Base-by-base conservation (phyloP, 2,329 filamentous ascomycete genomes). In the Furcasterigmium sp. region DNA sequence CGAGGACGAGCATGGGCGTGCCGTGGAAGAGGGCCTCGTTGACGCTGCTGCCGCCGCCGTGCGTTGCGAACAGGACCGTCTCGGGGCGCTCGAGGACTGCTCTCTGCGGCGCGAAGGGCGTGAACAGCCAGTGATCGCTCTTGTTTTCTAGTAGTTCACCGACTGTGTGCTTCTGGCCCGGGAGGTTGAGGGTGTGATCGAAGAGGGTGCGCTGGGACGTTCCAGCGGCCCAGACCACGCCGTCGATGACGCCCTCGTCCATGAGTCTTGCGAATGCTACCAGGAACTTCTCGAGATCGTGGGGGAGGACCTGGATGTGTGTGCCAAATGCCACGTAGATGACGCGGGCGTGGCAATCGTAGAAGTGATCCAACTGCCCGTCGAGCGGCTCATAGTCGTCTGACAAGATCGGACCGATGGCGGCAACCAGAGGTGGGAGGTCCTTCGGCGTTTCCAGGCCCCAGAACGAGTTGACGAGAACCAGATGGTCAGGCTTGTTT, bases 401-500 rank as follows among this genome's bases (percentile, higher is more conserved):
- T 2, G 55, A 47, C 6, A 72, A 52, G 2, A 70, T 57, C 2
- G 69, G 69, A 1, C 68, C 69, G 3, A 72, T 59, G 2, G 62
- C 46, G 3, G 57, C 54, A 19, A 63, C 57, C 1, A 63, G 51
- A 2, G 68, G 68, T 2, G 68, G 68, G 3, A 71, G 44, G 43
- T 71, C 67, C 18, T 62, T 62, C 0, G 68, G 62, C 2, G 59
- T 54, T 40, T 73, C 69, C 8, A 72, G 53, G 0, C 67, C 68
- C 44, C 61, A 67, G 46, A 71, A 71, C 0, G 65, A 68, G 41
- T 72, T 71, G 19, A 71, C 60, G 5, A 71, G 53, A 3, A 66
- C 48, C 4, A 72, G 59, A 37, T 69, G 61, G 43, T 68, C 56
- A 0, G 69, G 68, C 38, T 69, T 69, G 3, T 53, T 44, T 1